Evolutionary conservation across 352 stramenopile genomes (phyloP), one percentile per base, ranked within the genome.

Genomic region (Pythium monospermum): DNA sequence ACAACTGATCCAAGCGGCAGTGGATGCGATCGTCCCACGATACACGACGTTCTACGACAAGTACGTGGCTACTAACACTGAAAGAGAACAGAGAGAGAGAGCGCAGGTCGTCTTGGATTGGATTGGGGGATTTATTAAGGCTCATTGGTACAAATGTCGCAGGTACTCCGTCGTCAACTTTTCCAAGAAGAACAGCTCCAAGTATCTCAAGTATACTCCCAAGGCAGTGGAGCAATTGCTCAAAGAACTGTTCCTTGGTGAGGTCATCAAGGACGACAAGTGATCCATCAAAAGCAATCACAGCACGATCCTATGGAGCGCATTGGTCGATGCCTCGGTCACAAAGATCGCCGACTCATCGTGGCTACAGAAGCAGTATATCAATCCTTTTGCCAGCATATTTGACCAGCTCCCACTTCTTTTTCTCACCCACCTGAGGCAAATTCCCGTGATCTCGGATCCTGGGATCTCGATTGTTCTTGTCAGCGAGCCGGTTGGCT

Each of bases 31-130:
- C 55, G 62, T 97, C 23, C 83, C 87, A 35, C 56, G 70, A 36
- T 98, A 98, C 68, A 85, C 85, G n/a, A 27, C 49, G 4, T 98
- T 98, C 45, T 96, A 90, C 63, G 74, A 95, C 39, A 97, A 96
- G 82, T 92, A 61, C 23, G 27, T 35, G 43, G 19, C 15, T 61
- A 36, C 16, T 26, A 35, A 13, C 13, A n/a, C n/a, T n/a, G n/a
- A n/a, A n/a, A n/a, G n/a, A n/a, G n/a, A n/a, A n/a, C n/a, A n/a
- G n/a, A n/a, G n/a, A n/a, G n/a, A n/a, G n/a, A n/a, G n/a, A n/a
- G n/a, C n/a, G n/a, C n/a, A n/a, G n/a, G n/a, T n/a, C n/a, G n/a
- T n/a, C n/a, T n/a, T n/a, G n/a, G n/a, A n/a, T n/a, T n/a, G n/a
- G n/a, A n/a, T n/a, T n/a, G n/a, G n/a, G n/a, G n/a, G n/a, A n/a